Evolutionary conservation across 176 grass and related monocot genomes (phyloP), one percentile per base, ranked within the genome.

Genomic region (Alopecurus myosuroides): DNA sequence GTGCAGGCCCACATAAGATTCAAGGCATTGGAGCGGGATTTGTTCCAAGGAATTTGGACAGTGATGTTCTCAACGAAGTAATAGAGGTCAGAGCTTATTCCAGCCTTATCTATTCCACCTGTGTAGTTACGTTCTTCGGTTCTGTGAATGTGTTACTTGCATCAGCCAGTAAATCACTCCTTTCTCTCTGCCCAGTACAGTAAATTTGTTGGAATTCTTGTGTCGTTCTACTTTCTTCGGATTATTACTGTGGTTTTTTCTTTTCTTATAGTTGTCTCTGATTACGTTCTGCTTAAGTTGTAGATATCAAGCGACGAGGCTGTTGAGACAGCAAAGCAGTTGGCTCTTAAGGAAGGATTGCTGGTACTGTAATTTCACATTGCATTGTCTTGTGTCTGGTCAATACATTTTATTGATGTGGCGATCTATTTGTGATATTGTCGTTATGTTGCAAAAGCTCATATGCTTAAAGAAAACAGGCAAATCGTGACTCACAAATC

Each of bases 1-100:
- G 11, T 85, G n/a, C 80, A 98, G 93, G 93, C 77, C 97, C 97
- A 78, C 93, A 98, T 78, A 95, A 98, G 84, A 98, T 98, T 83
- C 93, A 95, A 88, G 97, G 97, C 70, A 92, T 98, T 72, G 97
- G 93, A 17, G 97, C 93, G 6, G 93, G 97, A 65, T 95, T 98
- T 87, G 91, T 98, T 78, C 97, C 97, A 45, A 87, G 84, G 51
- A 98, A 98, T 57, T 92, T 98, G 64, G 92, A 95, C 58, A 87
- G 85, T 67, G 74, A 94, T 25, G 75, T 95, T 80, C 91, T 95
- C 5, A 90, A 98, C 79, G 97, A 98, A 94, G 78, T 94, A 74
- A 55, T 98, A 48, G 91, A 95, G 93, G 93, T 98, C 55, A 18
- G 73, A 57, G 22, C 41, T 63, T 77, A 44, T 88, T 31, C 42